phyloP scores from a whole-genome alignment of 345 rosid species.

The Eucalyptus microcorys region DNA sequence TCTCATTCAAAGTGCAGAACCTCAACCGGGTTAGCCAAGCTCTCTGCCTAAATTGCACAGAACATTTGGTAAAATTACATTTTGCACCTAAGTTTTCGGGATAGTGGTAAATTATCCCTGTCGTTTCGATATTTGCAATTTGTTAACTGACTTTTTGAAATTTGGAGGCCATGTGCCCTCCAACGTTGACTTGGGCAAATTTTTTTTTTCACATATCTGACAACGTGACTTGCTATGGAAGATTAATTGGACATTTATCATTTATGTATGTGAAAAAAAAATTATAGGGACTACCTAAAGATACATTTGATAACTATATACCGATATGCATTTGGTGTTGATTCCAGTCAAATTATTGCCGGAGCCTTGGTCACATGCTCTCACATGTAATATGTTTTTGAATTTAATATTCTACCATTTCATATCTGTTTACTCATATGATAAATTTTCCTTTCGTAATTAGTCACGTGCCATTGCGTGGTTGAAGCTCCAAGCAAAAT shows the following conservation, averaged over 20 bases:
- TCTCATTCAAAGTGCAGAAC: background rate
- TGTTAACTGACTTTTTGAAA: background rate
- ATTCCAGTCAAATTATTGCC: accelerated
- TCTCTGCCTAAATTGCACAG: background rate
- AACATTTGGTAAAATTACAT: background rate
- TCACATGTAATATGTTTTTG: background rate
- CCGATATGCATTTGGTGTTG: accelerated
- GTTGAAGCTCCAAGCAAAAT: background rate
- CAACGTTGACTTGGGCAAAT: background rate
- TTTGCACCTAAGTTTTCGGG: background rate
- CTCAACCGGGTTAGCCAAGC: background rate
- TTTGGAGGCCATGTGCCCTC: background rate
- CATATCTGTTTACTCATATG: background rate
- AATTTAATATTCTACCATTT: background rate
- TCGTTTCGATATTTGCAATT: background rate
- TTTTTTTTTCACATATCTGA: background rate
- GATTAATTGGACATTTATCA: accelerated
- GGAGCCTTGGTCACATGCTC: accelerated
- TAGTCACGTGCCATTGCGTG: accelerated
- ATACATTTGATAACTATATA: background rate
- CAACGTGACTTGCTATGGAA: background rate
- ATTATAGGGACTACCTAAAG: accelerated
- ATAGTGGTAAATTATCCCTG: background rate
- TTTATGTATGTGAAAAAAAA: background rate
- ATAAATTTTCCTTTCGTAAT: background rate